These are phyloP conservation scores for Eleusine indica DNA, from an alignment of 176 grass and related monocot genomes.

Conservation along the genomic window DNA sequence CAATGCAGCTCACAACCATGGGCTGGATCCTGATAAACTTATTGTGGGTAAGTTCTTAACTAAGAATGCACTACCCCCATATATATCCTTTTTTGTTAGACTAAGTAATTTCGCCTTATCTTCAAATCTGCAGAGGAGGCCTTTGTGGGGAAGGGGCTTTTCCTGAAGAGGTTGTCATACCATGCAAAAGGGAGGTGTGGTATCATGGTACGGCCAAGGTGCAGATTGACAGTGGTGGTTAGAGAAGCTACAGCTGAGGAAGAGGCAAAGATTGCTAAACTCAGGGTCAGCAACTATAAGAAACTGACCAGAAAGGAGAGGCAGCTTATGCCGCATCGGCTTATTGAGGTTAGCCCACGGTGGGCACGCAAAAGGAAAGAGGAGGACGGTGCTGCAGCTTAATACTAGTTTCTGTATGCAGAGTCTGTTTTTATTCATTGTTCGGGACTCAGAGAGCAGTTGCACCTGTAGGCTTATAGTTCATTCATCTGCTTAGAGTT, in stretches of 20 bases:
- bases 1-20: conserved; percentile 84
- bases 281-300: conserved; percentile 91
- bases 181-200: conserved; percentile 81
- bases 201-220: conserved; percentile 80
- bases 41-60: conserved; percentile 64
- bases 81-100: neutral
- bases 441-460: neutral
- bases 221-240: conserved; percentile 84
- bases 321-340: conserved; percentile 83
- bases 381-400: conserved; percentile 24
- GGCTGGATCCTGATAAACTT: conserved; percentile 78
- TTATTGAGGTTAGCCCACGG: conserved; percentile 75
- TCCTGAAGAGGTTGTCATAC: conserved; percentile 77
- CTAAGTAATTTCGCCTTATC: neutral
- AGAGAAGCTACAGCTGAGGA: conserved; percentile 85
- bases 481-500: conserved; percentile 4
- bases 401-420: neutral
- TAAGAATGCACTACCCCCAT: neutral
- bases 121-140: conserved; percentile 60
- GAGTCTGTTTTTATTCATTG: neutral
- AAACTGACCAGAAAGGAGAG: conserved; percentile 78
- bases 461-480: neutral
- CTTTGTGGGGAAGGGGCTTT: conserved; percentile 91
- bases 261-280: conserved; percentile 86
- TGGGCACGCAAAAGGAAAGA: conserved; percentile 70